Evolutionary conservation across 352 stramenopile species (phyloP).

Genomic region (Pythium diclinum): DNA sequence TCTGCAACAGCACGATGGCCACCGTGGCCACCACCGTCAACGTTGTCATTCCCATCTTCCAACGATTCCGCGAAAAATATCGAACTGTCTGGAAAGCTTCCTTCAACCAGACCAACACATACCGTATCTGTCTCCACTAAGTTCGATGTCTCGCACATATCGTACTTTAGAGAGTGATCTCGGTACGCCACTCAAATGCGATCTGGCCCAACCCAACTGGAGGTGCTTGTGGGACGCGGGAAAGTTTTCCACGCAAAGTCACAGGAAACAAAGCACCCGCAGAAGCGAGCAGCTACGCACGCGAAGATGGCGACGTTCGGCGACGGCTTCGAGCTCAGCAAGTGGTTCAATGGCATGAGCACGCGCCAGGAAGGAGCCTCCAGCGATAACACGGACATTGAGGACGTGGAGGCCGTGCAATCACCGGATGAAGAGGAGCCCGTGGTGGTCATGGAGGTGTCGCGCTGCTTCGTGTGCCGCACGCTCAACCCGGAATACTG

Average conservation of each 20-base stretch:
- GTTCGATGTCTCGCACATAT: not conserved
- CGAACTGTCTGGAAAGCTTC: not conserved
- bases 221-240: slow-evolving; percentile 10
- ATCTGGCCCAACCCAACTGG: slow-evolving; percentile 2
- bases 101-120: not conserved
- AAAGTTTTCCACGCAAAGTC: slow-evolving; percentile 11
- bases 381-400: slow-evolving; percentile 43
- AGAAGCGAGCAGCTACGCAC: not conserved
- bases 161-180: not conserved
- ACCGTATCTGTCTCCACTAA: not conserved
- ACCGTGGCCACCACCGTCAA: too few relatives aligned
- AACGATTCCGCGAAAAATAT: not conserved
- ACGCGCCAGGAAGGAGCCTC: slow-evolving; percentile 22
- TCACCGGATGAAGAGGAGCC: slow-evolving; percentile 19
- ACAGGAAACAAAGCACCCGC: not conserved
- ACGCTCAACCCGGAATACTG: slow-evolving; percentile 59
- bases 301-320: slow-evolving; percentile 37
- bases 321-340: slow-evolving; percentile 73
- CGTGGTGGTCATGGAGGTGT: slow-evolving; percentile 19
- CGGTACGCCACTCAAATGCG: slow-evolving; percentile 5
- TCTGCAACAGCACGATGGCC: not conserved
- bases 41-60: not conserved
- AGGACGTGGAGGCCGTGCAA: slow-evolving; percentile 29
- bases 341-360: slow-evolving; percentile 68
- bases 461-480: slow-evolving; percentile 65